Percentiles rank a stretch among this genome's conserved stretches.
phyloP scores from a whole-genome alignment of 108 stramenopile species.

The Pseudonitzschia pungens region DNA sequence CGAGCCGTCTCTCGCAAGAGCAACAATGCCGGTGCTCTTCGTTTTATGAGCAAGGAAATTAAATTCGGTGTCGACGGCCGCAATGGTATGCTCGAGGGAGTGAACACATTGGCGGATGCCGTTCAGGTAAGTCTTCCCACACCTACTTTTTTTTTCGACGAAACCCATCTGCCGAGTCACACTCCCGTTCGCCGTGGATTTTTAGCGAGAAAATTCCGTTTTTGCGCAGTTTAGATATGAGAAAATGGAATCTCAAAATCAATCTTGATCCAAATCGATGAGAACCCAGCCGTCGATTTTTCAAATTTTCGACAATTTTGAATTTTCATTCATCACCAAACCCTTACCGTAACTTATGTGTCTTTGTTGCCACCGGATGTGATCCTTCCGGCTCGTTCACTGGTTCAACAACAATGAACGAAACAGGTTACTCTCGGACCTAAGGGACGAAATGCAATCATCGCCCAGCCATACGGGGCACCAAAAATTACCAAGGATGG shows the following conservation, averaged over 20 bases:
- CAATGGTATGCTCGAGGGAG: constrained; percentile 96
- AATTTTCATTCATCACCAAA: background rate
- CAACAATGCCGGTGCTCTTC: constrained; percentile 44
- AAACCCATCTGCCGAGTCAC: constrained; percentile 15
- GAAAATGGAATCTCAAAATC: constrained; percentile 9
- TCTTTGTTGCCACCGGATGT: background rate
- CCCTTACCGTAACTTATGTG: background rate
- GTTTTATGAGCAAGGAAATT: constrained; percentile 85
- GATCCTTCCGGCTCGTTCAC: too few species aligned
- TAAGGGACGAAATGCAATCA: constrained; percentile 99
- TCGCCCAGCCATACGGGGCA: constrained; percentile 98
- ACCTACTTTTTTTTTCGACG: background rate
- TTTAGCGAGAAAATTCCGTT: constrained; percentile 12
- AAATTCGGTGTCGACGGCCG: constrained; percentile 93
- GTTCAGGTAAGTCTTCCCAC: constrained; percentile 82
- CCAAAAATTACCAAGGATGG: constrained; percentile 99
- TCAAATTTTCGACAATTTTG: constrained; percentile 3
- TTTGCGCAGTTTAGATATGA: background rate
- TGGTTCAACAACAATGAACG: background rate
- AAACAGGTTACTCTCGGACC: constrained; percentile 97
- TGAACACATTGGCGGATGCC: constrained; percentile 95
- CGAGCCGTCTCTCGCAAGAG: constrained; percentile 11
- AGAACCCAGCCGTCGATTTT: constrained; percentile 16
- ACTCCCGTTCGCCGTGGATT: background rate
- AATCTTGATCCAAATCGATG: background rate